Percentiles rank a stretch among this genome's conserved stretches.
Conservation (phyloP, 257 asterid genomes). For the Solanum megistacrolobum region DNA sequence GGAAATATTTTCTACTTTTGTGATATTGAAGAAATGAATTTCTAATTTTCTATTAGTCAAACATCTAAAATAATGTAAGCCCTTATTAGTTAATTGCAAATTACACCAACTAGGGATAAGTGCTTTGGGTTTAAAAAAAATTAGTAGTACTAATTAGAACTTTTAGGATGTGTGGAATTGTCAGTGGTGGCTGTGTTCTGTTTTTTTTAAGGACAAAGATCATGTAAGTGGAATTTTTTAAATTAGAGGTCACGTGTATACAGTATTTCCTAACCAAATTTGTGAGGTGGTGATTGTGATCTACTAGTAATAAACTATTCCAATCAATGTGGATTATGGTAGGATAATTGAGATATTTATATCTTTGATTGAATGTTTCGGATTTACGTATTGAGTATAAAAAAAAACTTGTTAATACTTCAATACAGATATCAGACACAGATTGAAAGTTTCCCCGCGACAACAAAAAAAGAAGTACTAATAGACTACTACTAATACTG, state of each 20-base stretch:
- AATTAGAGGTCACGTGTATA: background rate
- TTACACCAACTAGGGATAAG: background rate
- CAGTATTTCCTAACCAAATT: background rate
- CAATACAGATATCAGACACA: fast-evolving
- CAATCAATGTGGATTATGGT: fast-evolving
- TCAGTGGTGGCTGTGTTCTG: background rate
- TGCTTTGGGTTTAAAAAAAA: background rate
- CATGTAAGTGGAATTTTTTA: background rate
- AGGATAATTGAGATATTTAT: background rate
- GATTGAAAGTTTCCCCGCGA: fast-evolving
- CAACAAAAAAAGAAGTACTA: background rate
- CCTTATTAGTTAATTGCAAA: background rate
- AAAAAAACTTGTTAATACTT: no score
- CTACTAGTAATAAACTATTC: background rate
- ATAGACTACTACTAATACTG: background rate
- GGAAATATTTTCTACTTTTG: background rate
- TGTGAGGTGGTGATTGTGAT: background rate
- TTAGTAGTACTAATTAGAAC: background rate
- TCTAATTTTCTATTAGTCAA: background rate
- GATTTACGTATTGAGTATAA: fast-evolving
- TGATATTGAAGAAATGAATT: background rate
- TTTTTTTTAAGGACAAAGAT: background rate
- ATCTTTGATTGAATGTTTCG: fast-evolving
- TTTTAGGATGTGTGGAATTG: background rate
- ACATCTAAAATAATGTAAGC: background rate